Conservation (phyloP, 305 asterid species). For the Petunia hybrid region DNA sequence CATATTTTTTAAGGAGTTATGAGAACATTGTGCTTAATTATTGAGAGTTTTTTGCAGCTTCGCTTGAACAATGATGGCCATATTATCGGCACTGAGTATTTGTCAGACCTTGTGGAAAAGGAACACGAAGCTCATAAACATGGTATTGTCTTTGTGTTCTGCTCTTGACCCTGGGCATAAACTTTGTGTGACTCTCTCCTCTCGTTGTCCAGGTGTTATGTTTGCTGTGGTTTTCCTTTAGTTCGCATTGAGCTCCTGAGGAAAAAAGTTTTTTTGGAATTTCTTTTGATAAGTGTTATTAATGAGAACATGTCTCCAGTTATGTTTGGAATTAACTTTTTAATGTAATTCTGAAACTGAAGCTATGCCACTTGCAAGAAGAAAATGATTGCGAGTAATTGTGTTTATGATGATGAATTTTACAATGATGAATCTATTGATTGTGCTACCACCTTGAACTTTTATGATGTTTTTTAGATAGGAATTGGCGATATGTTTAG, state of each 20-base stretch:
- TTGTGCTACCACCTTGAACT: not conserved
- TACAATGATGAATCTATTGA: not conserved
- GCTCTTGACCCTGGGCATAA: constrained; percentile 11
- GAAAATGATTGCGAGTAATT: too few relatives aligned
- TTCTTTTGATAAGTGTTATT: too few relatives aligned
- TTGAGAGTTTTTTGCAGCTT: constrained; percentile 67
- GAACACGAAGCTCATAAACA: constrained; percentile 76
- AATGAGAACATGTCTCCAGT: too few relatives aligned
- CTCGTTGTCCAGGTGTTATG: not conserved
- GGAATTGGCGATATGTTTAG: not conserved
- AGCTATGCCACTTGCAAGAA: too few relatives aligned
- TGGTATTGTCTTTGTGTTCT: constrained; percentile 58
- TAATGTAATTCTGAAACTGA: too few relatives aligned
- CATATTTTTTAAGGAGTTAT: constrained; percentile 3
- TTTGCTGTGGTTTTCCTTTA: too few relatives aligned
- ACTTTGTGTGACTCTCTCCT: constrained; percentile 15
- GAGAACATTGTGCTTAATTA: constrained; percentile 37
- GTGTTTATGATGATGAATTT: too few relatives aligned
- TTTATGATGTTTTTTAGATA: constrained; percentile 12
- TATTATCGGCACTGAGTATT: constrained; percentile 89
- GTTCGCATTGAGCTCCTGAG: too few relatives aligned
- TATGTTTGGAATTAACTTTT: too few relatives aligned
- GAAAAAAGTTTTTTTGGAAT: too few relatives aligned
- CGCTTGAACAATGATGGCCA: constrained; percentile 77
- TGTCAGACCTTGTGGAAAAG: constrained; percentile 96